Base-by-base conservation (phyloP, 2,329 filamentous ascomycete species). In the Penicillium hordei region DNA sequence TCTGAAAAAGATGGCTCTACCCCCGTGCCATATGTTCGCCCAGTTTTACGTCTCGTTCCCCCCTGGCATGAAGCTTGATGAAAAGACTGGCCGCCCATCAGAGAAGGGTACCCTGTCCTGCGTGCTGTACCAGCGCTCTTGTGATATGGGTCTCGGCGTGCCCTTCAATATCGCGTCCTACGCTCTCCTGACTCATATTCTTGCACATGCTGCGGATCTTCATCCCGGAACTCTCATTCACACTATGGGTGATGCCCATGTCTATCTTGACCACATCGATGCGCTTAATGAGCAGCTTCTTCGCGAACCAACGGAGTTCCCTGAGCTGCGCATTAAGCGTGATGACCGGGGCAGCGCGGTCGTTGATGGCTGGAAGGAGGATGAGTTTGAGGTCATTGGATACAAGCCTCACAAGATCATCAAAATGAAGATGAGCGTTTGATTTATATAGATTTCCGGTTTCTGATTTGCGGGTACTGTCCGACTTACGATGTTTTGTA, bases 401-500 rank as follows among this genome's bases (percentile, higher is more conserved):
- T 99, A 99, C 74, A 85, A 93, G 49, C 93, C 94, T 56, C 91
- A 97, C 75, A 93, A 93, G 79, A 84, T 84, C 5, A 96, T 99
- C 78, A 84, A 90, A 44, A 99, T 99, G 94, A 97, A 97, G 80
- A 99, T 99, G 94, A 95, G 91, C 71, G 93, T 97, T 58, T 92
- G 67, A 70, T 38, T 48, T 38, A 51, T 31, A 40, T 43, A 39
- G 25, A 13, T 27, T 48, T 49, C 39, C 23, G 2, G 29, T 39
- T 43, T 39, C n/a, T 15, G 21, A 17, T 43, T 51, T 48, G 29
- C 13, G 42, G 31, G 19, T 19, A 43, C 52, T 48, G 33, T 46
- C 46, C 51, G 57, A 45, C 46, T 63, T 57, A 57, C 48, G 43
- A 55, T 55, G 21, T 65, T 65, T 58, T 62, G 58, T 61, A 65